These are phyloP conservation scores for Gymnopilus dilepis DNA, from an alignment of 768 basidiomycete species.

Conservation along the genomic window DNA sequence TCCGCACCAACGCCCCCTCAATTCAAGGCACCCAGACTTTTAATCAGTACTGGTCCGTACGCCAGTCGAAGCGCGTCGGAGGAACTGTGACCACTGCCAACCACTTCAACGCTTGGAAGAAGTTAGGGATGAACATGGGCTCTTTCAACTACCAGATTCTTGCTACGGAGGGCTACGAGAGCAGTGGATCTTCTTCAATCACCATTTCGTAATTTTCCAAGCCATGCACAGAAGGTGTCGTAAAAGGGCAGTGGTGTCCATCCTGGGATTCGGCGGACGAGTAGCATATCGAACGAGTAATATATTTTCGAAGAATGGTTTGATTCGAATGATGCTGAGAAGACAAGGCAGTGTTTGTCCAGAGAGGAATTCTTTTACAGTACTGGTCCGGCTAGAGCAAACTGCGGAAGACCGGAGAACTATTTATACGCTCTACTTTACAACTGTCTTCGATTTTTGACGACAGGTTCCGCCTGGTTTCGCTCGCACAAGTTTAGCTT, in stretches of 20 bases:
- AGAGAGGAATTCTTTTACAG: too few relatives aligned
- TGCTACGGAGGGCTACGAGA: slow-evolving; percentile 50
- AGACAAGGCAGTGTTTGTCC: too few relatives aligned
- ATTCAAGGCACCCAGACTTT: slow-evolving; percentile 50
- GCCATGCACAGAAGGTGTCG: background rate
- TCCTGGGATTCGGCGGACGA: background rate
- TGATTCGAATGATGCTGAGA: too few relatives aligned
- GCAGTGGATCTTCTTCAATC: slow-evolving; percentile 37
- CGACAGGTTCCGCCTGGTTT: too few relatives aligned
- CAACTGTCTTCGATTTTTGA: too few relatives aligned
- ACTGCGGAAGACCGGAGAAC: too few relatives aligned
- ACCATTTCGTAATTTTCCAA: slow-evolving; percentile 1
- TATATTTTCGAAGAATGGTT: too few relatives aligned
- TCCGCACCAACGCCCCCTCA: slow-evolving; percentile 45
- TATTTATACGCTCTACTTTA: too few relatives aligned
- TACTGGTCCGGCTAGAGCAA: too few relatives aligned
- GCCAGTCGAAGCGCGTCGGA: slow-evolving; percentile 39
- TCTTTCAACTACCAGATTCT: slow-evolving; percentile 51
- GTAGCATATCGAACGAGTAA: too few relatives aligned
- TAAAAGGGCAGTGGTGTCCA: background rate
- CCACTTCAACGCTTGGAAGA: slow-evolving; percentile 51
- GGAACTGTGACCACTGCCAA: slow-evolving; percentile 40
- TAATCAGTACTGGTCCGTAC: slow-evolving; percentile 52
- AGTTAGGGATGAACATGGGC: slow-evolving; percentile 43
- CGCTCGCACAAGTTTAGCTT: too few relatives aligned